A percentile compares a stretch with the other conserved stretches of the same genome.
phyloP scores from a whole-genome alignment of 768 basidiomycete species.

The Mycena floridula region DNA sequence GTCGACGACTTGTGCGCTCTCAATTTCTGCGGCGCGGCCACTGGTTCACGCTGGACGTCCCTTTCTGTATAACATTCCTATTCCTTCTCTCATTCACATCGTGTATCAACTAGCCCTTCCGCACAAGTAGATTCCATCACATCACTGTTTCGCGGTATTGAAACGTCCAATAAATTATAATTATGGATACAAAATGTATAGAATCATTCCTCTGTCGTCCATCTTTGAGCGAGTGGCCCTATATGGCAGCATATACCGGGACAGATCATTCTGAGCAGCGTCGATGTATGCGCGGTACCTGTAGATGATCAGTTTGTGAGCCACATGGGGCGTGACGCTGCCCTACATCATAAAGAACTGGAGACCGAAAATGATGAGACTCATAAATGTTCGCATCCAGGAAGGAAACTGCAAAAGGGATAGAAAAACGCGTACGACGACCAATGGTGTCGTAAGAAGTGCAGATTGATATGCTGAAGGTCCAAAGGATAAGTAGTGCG shows the following conservation, averaged over 20 bases:
- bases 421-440: conserved; percentile 48
- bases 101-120: neutral
- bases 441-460: conserved; percentile 57
- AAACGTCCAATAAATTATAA: neutral
- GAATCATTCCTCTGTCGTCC: conserved; percentile 61
- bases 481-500: no score
- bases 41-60: no score
- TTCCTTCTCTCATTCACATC: neutral
- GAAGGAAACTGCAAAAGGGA: conserved; percentile 46
- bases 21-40: neutral
- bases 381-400: conserved; percentile 45
- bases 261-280: conserved; percentile 44
- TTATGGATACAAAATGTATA: no score
- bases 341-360: conserved; percentile 53
- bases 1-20: neutral
- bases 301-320: conserved; percentile 24
- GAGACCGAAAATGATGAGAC: conserved; percentile 35
- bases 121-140: no score
- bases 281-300: conserved; percentile 45
- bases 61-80: no score
- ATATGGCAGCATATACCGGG: conserved; percentile 58
- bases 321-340: neutral
- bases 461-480: conserved; percentile 72
- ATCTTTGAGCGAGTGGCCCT: conserved; percentile 60
- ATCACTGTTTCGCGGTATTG: neutral